phyloP scores from a whole-genome alignment of 306 rosid genomes.

The Gillenia trifoliata region DNA sequence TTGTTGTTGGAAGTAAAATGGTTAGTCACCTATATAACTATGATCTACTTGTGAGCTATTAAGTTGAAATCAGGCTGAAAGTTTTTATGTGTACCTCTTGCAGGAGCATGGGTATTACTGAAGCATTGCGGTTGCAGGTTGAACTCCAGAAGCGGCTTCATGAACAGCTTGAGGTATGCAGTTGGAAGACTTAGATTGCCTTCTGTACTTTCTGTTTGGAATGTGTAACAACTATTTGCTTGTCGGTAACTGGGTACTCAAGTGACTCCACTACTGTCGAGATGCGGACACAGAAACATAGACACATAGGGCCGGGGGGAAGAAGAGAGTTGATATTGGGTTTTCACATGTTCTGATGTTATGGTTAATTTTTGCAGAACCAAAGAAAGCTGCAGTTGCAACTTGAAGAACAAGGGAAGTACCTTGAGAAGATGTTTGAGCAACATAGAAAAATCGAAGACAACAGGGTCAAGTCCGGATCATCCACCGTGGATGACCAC shows the following conservation, averaged over 20 bases:
- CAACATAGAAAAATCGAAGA: conserved; percentile 60
- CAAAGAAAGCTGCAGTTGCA: conserved; percentile 85
- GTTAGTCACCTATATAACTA: too few relatives aligned
- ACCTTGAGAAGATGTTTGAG: conserved; percentile 80
- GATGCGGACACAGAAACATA: not conserved
- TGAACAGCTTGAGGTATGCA: conserved; percentile 90
- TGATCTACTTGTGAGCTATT: not conserved
- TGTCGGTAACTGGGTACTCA: not conserved
- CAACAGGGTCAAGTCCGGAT: conserved; percentile 38
- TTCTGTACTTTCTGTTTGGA: not conserved
- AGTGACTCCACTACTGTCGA: not conserved
- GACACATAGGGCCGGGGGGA: not conserved
- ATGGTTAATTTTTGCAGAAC: conserved; percentile 35
- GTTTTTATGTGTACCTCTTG: conserved; percentile 9
- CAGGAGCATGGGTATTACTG: conserved; percentile 87
- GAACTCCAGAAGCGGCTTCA: conserved; percentile 98
- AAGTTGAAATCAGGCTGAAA: conserved; percentile 3
- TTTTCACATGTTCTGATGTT: conserved; percentile 19
- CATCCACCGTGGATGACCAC: conserved; percentile 34
- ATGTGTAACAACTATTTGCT: not conserved
- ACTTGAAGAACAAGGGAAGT: conserved; percentile 83
- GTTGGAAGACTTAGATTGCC: conserved; percentile 5
- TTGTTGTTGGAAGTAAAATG: too few relatives aligned
- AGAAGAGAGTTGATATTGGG: not conserved
- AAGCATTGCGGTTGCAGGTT: conserved; percentile 87